A percentile compares a stretch with the other conserved stretches of the same genome.
phyloP scores from a whole-genome alignment of 352 stramenopile species.

The Blastocystis sp. region DNA sequence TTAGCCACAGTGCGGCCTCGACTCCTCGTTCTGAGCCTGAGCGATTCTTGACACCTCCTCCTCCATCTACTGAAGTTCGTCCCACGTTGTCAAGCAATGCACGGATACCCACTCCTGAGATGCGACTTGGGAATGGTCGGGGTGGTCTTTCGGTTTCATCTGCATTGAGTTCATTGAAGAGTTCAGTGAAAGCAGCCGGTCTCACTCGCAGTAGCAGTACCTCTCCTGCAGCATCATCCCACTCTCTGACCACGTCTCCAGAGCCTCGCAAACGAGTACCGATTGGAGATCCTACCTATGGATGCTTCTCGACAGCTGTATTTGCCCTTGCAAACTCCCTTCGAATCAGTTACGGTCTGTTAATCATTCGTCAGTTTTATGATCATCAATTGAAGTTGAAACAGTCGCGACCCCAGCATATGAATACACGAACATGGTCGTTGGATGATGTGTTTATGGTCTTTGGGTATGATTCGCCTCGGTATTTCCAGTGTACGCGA shows the following conservation, averaged over 20 bases:
- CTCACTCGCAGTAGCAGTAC: neutral
- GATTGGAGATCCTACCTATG: slow-evolving; percentile 17
- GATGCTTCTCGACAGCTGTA: slow-evolving; percentile 47
- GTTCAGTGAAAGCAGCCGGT: neutral
- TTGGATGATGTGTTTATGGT: slow-evolving; percentile 62
- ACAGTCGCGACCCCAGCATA: slow-evolving; percentile 36
- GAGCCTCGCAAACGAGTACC: neutral
- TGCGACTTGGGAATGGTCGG: neutral
- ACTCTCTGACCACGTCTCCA: neutral
- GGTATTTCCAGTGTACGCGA: slow-evolving; percentile 59
- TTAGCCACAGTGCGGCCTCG: neutral
- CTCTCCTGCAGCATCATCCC: neutral
- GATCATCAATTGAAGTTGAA: slow-evolving; percentile 62
- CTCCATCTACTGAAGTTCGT: neutral
- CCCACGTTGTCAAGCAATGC: neutral
- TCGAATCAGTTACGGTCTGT: slow-evolving; percentile 48
- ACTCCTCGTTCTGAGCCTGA: neutral
- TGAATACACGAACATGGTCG: slow-evolving; percentile 54
- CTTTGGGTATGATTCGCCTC: slow-evolving; percentile 50
- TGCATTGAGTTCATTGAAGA: slow-evolving; percentile 21
- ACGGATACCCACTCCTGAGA: too few species aligned
- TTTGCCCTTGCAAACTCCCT: slow-evolving; percentile 59
- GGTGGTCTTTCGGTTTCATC: neutral
- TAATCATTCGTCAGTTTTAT: slow-evolving; percentile 60
- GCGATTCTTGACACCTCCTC: neutral